Percentiles rank a stretch among this genome's conserved stretches.
Conservation (phyloP, 129 eudicot species). For the Mikania micrantha region DNA sequence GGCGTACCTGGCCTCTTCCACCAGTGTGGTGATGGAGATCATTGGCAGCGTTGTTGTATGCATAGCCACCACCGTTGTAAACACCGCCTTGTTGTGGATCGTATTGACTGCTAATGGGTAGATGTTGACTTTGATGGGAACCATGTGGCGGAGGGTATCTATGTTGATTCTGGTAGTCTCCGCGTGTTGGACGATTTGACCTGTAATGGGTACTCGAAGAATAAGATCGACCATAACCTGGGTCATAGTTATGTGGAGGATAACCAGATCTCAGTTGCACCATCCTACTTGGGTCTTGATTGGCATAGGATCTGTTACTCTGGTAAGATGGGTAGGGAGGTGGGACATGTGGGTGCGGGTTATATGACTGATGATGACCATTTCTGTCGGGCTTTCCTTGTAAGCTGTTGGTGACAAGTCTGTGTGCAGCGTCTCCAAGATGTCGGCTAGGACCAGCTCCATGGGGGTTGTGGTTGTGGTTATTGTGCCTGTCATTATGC, state of each 20-base stretch:
- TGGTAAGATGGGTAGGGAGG: constrained; percentile 22
- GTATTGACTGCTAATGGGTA: constrained; percentile 4
- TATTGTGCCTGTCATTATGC: too few relatives aligned
- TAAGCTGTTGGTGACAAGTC: constrained; percentile 72
- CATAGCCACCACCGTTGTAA: constrained; percentile 13
- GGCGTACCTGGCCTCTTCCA: constrained; percentile 32
- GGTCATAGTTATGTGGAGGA: constrained; percentile 25
- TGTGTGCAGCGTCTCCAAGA: constrained; percentile 92
- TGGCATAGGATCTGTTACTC: constrained; percentile 17
- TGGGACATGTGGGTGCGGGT: constrained; percentile 21
- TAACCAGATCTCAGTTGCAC: constrained; percentile 24
- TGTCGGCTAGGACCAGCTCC: constrained; percentile 57
- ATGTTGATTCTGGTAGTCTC: constrained; percentile 27
- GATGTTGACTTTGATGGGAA: constrained; percentile 25
- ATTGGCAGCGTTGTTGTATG: constrained; percentile 12
- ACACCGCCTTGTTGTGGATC: constrained; percentile 26
- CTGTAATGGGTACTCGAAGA: constrained; percentile 26
- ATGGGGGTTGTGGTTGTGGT: constrained; percentile 17
- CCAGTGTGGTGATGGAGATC: constrained; percentile 28
- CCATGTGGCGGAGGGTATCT: constrained; percentile 29
- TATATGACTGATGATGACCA: constrained; percentile 38
- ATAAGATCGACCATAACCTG: constrained; percentile 31
- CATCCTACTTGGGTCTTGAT: background rate
- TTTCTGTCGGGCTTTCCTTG: constrained; percentile 38
- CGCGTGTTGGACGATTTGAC: constrained; percentile 37